These are phyloP conservation scores for Ustulina deusta DNA, from an alignment of 2,329 filamentous ascomycete genomes.

Conservation along the genomic window DNA sequence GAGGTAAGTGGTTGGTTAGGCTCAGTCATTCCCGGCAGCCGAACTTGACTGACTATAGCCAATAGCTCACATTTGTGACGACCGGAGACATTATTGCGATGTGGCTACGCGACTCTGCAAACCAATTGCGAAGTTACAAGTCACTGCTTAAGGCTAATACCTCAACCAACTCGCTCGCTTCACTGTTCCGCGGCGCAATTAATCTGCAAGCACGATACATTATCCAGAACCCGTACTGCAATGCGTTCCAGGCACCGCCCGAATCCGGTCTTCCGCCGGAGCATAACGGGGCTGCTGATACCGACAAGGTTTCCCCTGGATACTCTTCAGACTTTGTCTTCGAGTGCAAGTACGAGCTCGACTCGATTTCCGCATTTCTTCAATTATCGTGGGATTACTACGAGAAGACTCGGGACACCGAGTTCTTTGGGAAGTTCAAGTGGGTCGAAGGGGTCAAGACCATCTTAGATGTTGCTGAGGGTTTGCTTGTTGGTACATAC, in stretches of 20 bases:
- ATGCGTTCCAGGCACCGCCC: constrained; percentile 89
- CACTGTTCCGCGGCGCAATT: constrained; percentile 78
- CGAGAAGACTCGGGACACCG: constrained; percentile 72
- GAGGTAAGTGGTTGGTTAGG: constrained; percentile 69
- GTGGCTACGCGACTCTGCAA: constrained; percentile 90
- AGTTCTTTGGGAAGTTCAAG: constrained; percentile 74
- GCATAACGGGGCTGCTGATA: constrained; percentile 67
- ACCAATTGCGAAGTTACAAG: constrained; percentile 81
- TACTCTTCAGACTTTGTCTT: constrained; percentile 77
- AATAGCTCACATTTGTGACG: constrained; percentile 78
- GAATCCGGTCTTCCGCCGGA: constrained; percentile 75
- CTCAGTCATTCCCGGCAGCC: background rate
- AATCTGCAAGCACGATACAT: constrained; percentile 82
- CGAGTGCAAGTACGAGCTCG: constrained; percentile 88
- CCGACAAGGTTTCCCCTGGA: constrained; percentile 71
- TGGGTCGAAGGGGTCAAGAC: constrained; percentile 77
- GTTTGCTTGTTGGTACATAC: constrained; percentile 77
- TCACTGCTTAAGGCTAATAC: constrained; percentile 68
- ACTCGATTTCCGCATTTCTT: constrained; percentile 82
- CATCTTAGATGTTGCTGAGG: constrained; percentile 59
- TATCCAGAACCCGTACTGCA: constrained; percentile 82
- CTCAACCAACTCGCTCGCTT: constrained; percentile 70
- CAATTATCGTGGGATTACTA: constrained; percentile 79
- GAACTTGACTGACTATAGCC: constrained; percentile 60
- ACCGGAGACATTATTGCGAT: constrained; percentile 93